Conservation (phyloP, 2,329 filamentous ascomycete genomes). For the Verticillium klebahnii region DNA sequence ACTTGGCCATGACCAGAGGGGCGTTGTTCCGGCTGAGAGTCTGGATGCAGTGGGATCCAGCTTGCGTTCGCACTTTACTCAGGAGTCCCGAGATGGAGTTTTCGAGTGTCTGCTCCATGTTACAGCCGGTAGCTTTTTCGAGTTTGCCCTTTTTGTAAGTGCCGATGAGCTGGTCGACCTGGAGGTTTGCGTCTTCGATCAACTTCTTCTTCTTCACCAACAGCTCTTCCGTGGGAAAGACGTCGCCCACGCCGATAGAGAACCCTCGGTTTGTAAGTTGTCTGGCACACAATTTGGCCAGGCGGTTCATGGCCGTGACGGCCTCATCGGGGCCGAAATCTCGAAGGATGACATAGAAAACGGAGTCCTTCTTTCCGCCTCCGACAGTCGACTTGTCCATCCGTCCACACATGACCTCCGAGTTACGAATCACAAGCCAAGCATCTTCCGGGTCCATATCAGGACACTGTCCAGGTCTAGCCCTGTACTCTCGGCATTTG, state of each 20-base stretch:
- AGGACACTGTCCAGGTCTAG: constrained; percentile 50
- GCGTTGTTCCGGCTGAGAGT: constrained; percentile 89
- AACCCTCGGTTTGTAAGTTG: constrained; percentile 89
- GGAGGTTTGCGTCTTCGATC: constrained; percentile 71
- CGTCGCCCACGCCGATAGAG: constrained; percentile 92
- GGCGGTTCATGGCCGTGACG: constrained; percentile 85
- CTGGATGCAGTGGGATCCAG: constrained; percentile 85
- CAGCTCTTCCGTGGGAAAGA: constrained; percentile 73
- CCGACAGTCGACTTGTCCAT: constrained; percentile 99
- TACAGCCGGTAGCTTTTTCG: constrained; percentile 81
- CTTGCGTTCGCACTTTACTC: constrained; percentile 84
- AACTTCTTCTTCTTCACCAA: constrained; percentile 69
- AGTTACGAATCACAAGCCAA: constrained; percentile 91
- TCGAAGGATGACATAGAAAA: constrained; percentile 94
- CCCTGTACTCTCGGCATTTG: constrained; percentile 76
- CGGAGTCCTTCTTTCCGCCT: constrained; percentile 92
- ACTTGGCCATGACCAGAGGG: constrained; percentile 94
- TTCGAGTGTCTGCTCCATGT: constrained; percentile 88
- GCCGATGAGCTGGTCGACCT: constrained; percentile 79
- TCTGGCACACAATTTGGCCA: constrained; percentile 85
- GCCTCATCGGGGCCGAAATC: constrained; percentile 90
- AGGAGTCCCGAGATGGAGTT: constrained; percentile 87
- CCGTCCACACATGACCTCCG: constrained; percentile 91
- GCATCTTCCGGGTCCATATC: constrained; percentile 83
- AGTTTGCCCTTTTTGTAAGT: constrained; percentile 77